Base-by-base conservation (phyloP, 2,329 filamentous ascomycete species). In the Ceratocystis albifundus region DNA sequence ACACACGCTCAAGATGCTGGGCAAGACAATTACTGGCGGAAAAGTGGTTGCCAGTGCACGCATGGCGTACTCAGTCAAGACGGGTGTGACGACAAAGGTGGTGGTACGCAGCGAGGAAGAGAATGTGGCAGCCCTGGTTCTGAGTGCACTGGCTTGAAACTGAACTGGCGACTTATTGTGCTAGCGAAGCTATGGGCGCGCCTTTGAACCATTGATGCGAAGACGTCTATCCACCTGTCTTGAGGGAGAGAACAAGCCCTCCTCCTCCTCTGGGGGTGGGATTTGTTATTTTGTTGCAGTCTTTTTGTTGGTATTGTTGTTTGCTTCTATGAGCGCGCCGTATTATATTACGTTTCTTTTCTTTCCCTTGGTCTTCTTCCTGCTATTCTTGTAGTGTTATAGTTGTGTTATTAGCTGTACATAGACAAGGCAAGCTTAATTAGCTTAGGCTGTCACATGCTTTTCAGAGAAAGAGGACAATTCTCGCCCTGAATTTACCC, bases 11-110 rank as follows among this genome's bases (percentile, higher is more conserved):
- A 97, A 96, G 79, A 81, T 99, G 45, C 88, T 96, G 75, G 94
- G 94, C 74, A 97, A 96, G 85, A 96, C 90, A 55, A 87, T 97
- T 69, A 86, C 84, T 44, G 94, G 93, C 45, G 94, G 94, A 70
- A 88, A 88, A 73, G 93, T 99, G 17, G 90, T 92, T 66, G 89
- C 88, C 68, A 87, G 85, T 70, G 85, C 97, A 70, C 85, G 91
- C 76, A 96, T 99, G 92, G 94, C 92, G 0, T 96, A 86, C 77
- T 95, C 90, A 69, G 86, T 88, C 72, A 96, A 95, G 82, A 88
- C 87, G 62, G 94, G 94, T 64, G 91, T 97, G 30, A 96, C 94
- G 67, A 95, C 93, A 73, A 97, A 97, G 84, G 90, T 99, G 71
- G 89, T 88, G 64, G 89, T 93, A 69, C 84, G 94, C 74, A 89